Base-by-base conservation (phyloP, 2,329 filamentous ascomycete species). In the Capronia americana region DNA sequence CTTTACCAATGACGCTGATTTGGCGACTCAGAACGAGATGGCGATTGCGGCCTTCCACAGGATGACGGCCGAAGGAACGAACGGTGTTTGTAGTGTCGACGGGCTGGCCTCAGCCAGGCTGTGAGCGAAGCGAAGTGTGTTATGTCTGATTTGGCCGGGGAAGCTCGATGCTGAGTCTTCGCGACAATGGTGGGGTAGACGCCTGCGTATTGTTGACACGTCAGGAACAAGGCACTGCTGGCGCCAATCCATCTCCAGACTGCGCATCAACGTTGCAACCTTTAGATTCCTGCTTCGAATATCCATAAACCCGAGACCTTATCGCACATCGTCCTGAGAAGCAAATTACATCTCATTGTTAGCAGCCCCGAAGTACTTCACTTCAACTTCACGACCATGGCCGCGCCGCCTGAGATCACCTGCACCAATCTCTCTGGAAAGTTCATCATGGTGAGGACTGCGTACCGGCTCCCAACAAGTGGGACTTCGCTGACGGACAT, bases 341-440 rank as follows among this genome's bases (percentile, higher is more conserved):
- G 48, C 24, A 24, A 28, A 12, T 11, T 51, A 51, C 24, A 51
- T 28, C 12, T 23, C 23, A 24, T 51, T n/a, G 2, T 26, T 7
- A 20, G 7, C n/a, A 24, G 20, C 11, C 12, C 1, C 20, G 11
- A 10, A 50, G 46, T 14, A 3, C 10, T 14, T 20, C 20, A n/a
- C 4, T 1, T 14, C 48, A 28, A 20, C 3, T 28, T 12, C 23
- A 23, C 48, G 48, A 51, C 65, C 74, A 93, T 93, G 91, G 90
- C 91, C 70, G 89, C 90, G 68, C 91, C 91, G 63, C 77, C 85
- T 60, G 83, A 84, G 68, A 87, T 89, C 81, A 91, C 85, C 57
- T 84, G 88, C 73, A 84, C 85, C 70, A 84, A 92, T 81, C 84
- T 93, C 72, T 87, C 79, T 73, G 91, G 91, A 69, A 86, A 84